Conservation (phyloP, 805 yeast species). For the Saccharomycopsis oosterbeekiorum region DNA sequence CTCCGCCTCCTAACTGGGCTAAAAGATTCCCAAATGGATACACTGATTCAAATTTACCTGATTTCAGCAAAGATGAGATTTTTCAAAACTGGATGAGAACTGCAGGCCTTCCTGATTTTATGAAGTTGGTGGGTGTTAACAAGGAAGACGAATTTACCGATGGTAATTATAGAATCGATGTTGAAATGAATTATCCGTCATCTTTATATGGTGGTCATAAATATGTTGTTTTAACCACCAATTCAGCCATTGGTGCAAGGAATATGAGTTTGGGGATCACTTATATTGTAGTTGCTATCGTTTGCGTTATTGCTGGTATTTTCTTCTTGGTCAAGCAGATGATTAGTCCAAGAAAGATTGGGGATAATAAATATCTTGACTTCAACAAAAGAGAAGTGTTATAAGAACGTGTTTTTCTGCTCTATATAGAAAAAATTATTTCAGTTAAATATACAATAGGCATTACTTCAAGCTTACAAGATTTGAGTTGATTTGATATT, state of each 20-base stretch:
- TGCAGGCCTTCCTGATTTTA: conserved; percentile 59
- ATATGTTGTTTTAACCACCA: conserved; percentile 69
- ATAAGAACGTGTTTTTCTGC: neutral
- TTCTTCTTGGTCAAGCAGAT: conserved; percentile 73
- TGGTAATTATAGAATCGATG: conserved; percentile 58
- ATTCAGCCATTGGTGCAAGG: conserved; percentile 78
- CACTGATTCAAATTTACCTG: conserved; percentile 59
- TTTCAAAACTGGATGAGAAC: conserved; percentile 85
- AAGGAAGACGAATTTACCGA: conserved; percentile 41
- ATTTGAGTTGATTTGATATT: neutral
- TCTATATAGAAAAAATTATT: too few relatives aligned
- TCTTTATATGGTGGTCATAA: conserved; percentile 82
- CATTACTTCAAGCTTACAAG: neutral
- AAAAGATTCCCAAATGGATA: conserved; percentile 66
- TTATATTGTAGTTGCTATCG: conserved; percentile 73
- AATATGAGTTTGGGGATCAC: conserved; percentile 78
- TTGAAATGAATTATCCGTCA: conserved; percentile 77
- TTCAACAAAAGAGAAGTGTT: conserved; percentile 4
- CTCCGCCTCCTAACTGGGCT: conserved; percentile 80
- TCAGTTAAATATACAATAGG: neutral
- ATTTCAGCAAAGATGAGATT: conserved; percentile 54
- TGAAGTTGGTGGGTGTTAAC: conserved; percentile 57
- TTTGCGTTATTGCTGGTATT: conserved; percentile 61
- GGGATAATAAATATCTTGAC: conserved; percentile 34
- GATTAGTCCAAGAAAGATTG: conserved; percentile 73